phyloP scores from a whole-genome alignment of 2,329 filamentous ascomycete genomes.

The Parascedosporium putredinis region DNA sequence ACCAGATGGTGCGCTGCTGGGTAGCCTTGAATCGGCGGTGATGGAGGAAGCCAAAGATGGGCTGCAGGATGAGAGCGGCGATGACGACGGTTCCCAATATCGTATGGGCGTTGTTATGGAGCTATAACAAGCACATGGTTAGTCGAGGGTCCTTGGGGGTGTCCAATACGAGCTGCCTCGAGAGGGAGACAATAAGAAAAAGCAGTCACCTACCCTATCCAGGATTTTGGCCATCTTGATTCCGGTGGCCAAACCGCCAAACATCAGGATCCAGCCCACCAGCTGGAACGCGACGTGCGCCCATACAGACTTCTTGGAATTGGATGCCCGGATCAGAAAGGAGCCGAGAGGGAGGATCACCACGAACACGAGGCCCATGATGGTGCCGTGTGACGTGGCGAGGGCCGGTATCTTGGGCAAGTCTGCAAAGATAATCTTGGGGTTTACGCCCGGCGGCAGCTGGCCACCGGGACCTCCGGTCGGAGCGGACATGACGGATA shows the following conservation, averaged over 20 bases:
- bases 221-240: slow-evolving; percentile 32
- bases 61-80: slow-evolving; percentile 45
- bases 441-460: neutral
- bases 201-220: slow-evolving; percentile 28
- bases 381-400: slow-evolving; percentile 37
- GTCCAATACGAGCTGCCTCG: too few species aligned
- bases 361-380: slow-evolving; percentile 51
- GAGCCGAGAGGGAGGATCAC: slow-evolving; percentile 50
- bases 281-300: slow-evolving; percentile 47
- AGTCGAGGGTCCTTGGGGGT: too few species aligned
- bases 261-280: slow-evolving; percentile 44
- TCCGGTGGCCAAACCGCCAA: slow-evolving; percentile 49
- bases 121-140: slow-evolving; percentile 27
- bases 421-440: slow-evolving; percentile 2
- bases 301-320: slow-evolving; percentile 32
- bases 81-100: slow-evolving; percentile 45
- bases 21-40: slow-evolving; percentile 41
- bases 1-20: slow-evolving; percentile 36
- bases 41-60: slow-evolving; percentile 46
- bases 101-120: slow-evolving; percentile 42
- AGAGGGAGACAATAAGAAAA: neutral
- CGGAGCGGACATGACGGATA: too few species aligned
- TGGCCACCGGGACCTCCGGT: neutral
- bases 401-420: neutral
- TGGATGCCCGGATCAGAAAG: slow-evolving; percentile 47